Evolutionary conservation across 257 asterid species (phyloP), one percentile per base, ranked within the genome.

Genomic region (Nicotiana sylvestris): DNA sequence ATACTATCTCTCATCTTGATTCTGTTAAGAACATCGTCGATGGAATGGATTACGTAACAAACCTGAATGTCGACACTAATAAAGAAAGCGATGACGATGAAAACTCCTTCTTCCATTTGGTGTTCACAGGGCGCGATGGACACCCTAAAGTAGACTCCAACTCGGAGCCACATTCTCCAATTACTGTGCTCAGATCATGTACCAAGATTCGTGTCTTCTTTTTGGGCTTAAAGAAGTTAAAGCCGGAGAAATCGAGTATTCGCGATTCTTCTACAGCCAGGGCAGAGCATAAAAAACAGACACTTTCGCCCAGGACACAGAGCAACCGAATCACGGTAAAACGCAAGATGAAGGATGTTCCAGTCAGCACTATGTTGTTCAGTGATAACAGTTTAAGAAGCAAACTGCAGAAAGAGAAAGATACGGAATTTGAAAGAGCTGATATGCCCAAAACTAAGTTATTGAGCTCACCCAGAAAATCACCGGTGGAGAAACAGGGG

Each of bases 61-160:
- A 70, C 35, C n/a, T 60, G 6, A 64, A 27, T 13, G 57, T 51
- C 2, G 15, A 49, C 2, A 9, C 55, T 8, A 49, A 49, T 5
- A 35, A 11, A 2, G 94, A 89, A 43, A 77, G 78, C 6, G 94
- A 88, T 3, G 87, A 81, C 15, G 97, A 83, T 13, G 94, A 88
- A 9, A 95, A 90, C 39, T 90, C 98, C 46, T 89, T 90, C 85
- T 91, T 94, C 76, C 97, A 94, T 77, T 83, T 94, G 88, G 96
- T 84, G 68, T 62, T 91, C 79, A 74, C 85, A 5, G 83, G 94
- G 21, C 93, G 92, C 2, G 82, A 80, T 32, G 17, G 11, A 53
- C 64, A 81, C 43, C 51, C 12, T 18, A 77, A 55, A 5, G 66
- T 39, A 7, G 35, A 70, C 78, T 70, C 80, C 25, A 61, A 81